Evolutionary conservation across 768 basidiomycete species (phyloP).

Genomic region (Boletus rubropictus): DNA sequence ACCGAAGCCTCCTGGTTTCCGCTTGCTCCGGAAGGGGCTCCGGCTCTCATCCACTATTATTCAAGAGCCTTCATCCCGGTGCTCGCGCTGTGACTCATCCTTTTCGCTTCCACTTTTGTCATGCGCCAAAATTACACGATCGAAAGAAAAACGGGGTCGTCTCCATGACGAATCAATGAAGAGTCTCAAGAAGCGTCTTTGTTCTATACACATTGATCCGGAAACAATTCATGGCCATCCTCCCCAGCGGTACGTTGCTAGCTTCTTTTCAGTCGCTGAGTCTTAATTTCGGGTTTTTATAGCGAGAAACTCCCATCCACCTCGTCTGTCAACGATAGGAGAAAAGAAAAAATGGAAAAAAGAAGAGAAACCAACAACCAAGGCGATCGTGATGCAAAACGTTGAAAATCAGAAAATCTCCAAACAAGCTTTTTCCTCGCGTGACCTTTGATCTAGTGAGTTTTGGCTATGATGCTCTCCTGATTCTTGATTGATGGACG

Average conservation of each 20-base stretch:
- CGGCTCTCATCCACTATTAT: background rate
- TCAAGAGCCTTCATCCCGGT: background rate
- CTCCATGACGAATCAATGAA: background rate
- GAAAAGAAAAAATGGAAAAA: constrained; percentile 1
- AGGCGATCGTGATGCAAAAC: background rate
- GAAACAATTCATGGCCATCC: constrained; percentile 5
- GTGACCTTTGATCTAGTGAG: constrained; percentile 1
- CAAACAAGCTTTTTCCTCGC: background rate
- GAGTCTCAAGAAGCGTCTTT: constrained; percentile 6
- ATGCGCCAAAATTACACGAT: constrained; percentile 15
- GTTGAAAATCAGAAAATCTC: background rate
- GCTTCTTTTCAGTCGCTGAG: background rate
- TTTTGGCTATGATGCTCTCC: background rate
- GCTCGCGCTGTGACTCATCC: constrained; percentile 2
- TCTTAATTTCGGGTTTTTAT: background rate
- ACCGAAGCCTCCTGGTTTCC: background rate
- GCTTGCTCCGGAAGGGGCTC: background rate
- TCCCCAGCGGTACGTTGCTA: background rate
- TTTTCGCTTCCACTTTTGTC: constrained; percentile 9
- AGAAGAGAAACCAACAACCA: too few species aligned
- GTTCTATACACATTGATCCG: constrained; percentile 2
- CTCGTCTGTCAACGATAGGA: background rate
- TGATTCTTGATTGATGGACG: background rate
- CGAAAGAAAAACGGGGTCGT: constrained; percentile 5
- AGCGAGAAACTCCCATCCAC: background rate